Percentiles rank a stretch among this genome's conserved stretches.
These are phyloP conservation scores for Globisporangium cederbergense DNA, from an alignment of 352 stramenopile genomes.

Conservation along the genomic window DNA sequence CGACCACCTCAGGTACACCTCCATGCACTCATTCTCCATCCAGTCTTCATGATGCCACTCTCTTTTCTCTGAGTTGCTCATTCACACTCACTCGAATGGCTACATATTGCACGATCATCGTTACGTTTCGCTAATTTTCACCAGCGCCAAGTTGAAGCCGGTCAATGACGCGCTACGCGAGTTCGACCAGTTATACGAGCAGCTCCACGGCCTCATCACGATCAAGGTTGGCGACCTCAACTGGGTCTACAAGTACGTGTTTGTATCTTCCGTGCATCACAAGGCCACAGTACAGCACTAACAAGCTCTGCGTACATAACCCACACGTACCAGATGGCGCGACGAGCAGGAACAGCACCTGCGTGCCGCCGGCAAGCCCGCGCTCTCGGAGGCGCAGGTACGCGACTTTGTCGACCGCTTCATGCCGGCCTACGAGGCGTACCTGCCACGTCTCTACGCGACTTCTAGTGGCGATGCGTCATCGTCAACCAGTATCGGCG, in stretches of 20 bases:
- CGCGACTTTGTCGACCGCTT: constrained; percentile 86
- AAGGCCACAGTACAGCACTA: neutral
- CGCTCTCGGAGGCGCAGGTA: constrained; percentile 60
- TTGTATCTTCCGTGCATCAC: neutral
- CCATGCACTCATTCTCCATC: neutral
- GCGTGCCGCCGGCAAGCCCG: constrained; percentile 51
- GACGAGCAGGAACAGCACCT: constrained; percentile 76
- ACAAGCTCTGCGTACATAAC: neutral
- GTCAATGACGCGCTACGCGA: constrained; percentile 61
- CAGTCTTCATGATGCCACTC: neutral
- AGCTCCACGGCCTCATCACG: constrained; percentile 66
- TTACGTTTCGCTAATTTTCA: constrained; percentile 12
- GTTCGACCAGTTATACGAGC: constrained; percentile 65
- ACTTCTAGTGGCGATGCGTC: neutral
- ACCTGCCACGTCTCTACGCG: constrained; percentile 59
- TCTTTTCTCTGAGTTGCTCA: neutral
- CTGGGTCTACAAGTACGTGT: constrained; percentile 79
- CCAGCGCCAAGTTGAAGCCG: constrained; percentile 49
- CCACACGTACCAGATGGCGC: constrained; percentile 50
- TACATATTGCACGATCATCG: neutral
- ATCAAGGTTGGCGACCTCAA: constrained; percentile 68
- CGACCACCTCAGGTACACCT: constrained; percentile 31
- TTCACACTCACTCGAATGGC: neutral
- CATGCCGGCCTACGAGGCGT: constrained; percentile 80
- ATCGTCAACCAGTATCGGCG: neutral